These are phyloP conservation scores for Monosporascus sp. DNA, from an alignment of 2,329 filamentous ascomycete species.

Conservation along the genomic window DNA sequence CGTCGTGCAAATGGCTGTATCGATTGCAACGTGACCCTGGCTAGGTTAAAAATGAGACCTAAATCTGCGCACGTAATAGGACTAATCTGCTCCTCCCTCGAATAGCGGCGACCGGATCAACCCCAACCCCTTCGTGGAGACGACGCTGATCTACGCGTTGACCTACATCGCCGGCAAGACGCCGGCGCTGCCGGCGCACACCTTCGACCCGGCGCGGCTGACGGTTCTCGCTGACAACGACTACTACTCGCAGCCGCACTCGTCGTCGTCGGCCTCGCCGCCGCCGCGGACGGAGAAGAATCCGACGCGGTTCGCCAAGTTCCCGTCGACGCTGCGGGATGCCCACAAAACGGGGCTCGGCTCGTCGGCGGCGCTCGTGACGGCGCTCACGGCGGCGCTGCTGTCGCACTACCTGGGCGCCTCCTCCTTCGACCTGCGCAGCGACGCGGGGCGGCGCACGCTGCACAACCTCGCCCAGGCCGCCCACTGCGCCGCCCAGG, in stretches of 20 bases:
- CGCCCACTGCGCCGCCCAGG: constrained; percentile 91
- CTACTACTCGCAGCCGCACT: constrained; percentile 77
- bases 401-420: constrained; percentile 67
- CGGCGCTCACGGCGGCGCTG: constrained; percentile 72
- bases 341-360: constrained; percentile 96
- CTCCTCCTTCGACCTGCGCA: constrained; percentile 50
- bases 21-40: too few relatives aligned
- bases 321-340: constrained; percentile 66
- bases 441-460: constrained; percentile 48
- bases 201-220: constrained; percentile 65
- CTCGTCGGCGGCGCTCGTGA: constrained; percentile 90
- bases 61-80: background rate
- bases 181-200: constrained; percentile 33
- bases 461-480: constrained; percentile 93
- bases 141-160: constrained; percentile 78
- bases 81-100: constrained; percentile 3
- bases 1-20: too few relatives aligned
- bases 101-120: constrained; percentile 39
- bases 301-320: constrained; percentile 64
- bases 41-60: background rate
- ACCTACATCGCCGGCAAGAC: constrained; percentile 63
- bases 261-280: constrained; percentile 1
- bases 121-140: constrained; percentile 85
- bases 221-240: constrained; percentile 92
- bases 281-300: constrained; percentile 11